Evolutionary conservation across 306 rosid species (phyloP), one percentile per base, ranked within the genome.

Genomic region (Corylus avellana): DNA sequence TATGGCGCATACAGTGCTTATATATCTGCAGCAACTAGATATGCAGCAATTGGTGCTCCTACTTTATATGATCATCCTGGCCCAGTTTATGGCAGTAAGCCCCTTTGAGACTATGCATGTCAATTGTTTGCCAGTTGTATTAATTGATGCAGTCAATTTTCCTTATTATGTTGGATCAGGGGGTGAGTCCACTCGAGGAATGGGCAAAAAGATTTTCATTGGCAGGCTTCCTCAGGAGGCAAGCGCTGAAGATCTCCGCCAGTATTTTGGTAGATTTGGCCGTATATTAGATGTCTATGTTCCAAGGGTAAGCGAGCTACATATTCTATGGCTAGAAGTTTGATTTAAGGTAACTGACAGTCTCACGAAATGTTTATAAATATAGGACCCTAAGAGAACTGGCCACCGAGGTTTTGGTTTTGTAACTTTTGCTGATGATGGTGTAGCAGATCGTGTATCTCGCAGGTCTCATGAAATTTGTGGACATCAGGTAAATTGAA

Each of bases 391-490:
- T 37, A 91, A 91, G 86, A 92, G 94, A 88, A 64, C 94, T 32
- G 94, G 98, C 47, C 98, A 94, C 84, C 87, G 97, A 87, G 98
- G 98, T 74, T 94, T 92, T 87, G 98, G 97, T 68, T 94, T 94
- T 85, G 97, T 94, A 72, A 92, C 98, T 63, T 94, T 94, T 69
- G 97, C 97, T 75, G 97, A 94, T 73, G 97, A 92, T 48, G 97
- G 97, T 66, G 98, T 94, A 62, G 97, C 97, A 47, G 97, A 94
- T 70, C 97, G 95, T 74, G 97, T 94, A 57, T 87, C 97, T 57
- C 89, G 97, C 76, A 89, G 98, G 85, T 78, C 97, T 78, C 98
- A 94, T 77, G 97, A 91, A 80, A 94, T 94, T 27, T 91, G 97
- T 73, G 97, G 98, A 68, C 97, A 91, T 46, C 88, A 91, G 98